Percentiles rank a stretch among this genome's conserved stretches.
Evolutionary conservation across 345 rosid genomes (phyloP).

Genomic region (Eucalyptus cladocalyx): DNA sequence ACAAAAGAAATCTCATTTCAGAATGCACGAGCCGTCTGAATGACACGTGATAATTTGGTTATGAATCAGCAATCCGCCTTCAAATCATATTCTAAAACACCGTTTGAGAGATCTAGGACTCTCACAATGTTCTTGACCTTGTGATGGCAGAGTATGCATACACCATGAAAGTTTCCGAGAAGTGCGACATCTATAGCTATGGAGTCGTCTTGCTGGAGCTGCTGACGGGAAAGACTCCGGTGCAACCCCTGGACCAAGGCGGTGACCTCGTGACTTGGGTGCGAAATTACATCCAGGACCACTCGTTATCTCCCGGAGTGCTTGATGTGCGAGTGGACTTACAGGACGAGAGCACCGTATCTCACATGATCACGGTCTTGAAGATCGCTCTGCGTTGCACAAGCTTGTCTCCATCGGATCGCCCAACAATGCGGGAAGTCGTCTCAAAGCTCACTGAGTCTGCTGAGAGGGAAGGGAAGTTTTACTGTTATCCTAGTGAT

Average conservation of each 20-base stretch:
- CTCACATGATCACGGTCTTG: constrained; percentile 64
- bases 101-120: not conserved
- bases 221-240: constrained; percentile 70
- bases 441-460: constrained; percentile 70
- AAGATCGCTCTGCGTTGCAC: constrained; percentile 81
- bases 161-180: constrained; percentile 92
- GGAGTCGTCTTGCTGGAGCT: constrained; percentile 79
- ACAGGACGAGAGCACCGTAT: constrained; percentile 30
- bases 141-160: constrained; percentile 67
- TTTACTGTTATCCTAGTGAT: constrained; percentile 1
- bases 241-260: constrained; percentile 85
- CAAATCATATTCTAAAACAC: not conserved
- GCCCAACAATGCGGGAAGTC: constrained; percentile 72
- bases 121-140: not conserved
- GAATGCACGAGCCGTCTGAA: not conserved
- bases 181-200: constrained; percentile 85
- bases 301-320: constrained; percentile 43
- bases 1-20: not conserved
- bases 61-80: not conserved
- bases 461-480: constrained; percentile 15
- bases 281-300: constrained; percentile 33
- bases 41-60: not conserved
- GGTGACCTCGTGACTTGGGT: constrained; percentile 90
- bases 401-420: constrained; percentile 42
- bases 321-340: constrained; percentile 45